These are phyloP conservation scores for Xylariales sp. DNA, from an alignment of 2,329 filamentous ascomycete species.

Conservation along the genomic window DNA sequence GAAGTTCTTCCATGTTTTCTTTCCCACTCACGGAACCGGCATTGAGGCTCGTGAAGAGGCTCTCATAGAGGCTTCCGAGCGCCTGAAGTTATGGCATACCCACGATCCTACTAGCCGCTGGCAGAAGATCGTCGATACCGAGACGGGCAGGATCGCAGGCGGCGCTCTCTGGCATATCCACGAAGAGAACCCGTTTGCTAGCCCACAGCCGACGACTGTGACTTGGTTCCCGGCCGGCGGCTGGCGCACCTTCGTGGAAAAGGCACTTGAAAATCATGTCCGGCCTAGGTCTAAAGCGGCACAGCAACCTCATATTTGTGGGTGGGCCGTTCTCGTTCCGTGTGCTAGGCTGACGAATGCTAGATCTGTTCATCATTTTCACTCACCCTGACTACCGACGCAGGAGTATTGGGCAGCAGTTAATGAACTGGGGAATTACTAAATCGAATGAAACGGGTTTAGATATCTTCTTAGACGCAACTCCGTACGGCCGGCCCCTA, in stretches of 20 bases:
- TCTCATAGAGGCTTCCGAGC: constrained; percentile 40
- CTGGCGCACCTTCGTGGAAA: constrained; percentile 9
- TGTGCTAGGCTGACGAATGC: neutral
- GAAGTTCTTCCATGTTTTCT: constrained; percentile 45
- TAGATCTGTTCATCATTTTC: constrained; percentile 38
- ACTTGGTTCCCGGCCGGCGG: constrained; percentile 34
- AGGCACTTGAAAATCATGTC: constrained; percentile 12
- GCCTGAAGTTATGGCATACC: constrained; percentile 18
- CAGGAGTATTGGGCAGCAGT: constrained; percentile 38
- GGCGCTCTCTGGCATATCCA: constrained; percentile 27
- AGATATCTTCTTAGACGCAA: constrained; percentile 45
- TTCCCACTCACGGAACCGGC: constrained; percentile 40
- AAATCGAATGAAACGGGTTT: constrained; percentile 40
- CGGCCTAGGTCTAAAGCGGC: constrained; percentile 31
- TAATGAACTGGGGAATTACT: constrained; percentile 43
- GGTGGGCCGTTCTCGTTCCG: constrained; percentile 13
- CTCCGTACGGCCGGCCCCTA: constrained; percentile 36
- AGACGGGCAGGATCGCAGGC: constrained; percentile 12
- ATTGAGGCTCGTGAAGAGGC: constrained; percentile 41
- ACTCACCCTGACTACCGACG: constrained; percentile 43
- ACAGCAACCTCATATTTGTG: constrained; percentile 41
- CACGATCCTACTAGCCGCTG: constrained; percentile 21
- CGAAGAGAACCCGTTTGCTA: constrained; percentile 46
- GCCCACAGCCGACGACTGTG: constrained; percentile 34
- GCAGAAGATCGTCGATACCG: constrained; percentile 12